A percentile compares a stretch with the other conserved stretches of the same genome.
phyloP scores from a whole-genome alignment of 345 rosid genomes.

The Gynandropsis gynandra region DNA sequence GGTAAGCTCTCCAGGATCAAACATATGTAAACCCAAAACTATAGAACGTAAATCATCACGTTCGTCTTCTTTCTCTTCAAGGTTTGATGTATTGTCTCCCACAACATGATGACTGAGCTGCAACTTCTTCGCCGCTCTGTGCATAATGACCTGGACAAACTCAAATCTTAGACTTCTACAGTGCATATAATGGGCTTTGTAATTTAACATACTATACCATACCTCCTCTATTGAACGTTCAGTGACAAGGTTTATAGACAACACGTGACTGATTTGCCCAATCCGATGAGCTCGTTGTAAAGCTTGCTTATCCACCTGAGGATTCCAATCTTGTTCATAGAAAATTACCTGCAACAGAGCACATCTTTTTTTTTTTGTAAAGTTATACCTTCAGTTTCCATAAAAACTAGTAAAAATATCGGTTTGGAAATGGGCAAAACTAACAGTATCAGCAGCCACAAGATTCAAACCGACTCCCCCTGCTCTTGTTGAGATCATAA shows the following conservation, averaged over 20 bases:
- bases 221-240: conserved; percentile 73
- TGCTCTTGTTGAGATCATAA: conserved; percentile 90
- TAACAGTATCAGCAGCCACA: conserved; percentile 85
- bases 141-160: conserved; percentile 57
- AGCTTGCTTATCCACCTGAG: conserved; percentile 92
- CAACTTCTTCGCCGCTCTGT: conserved; percentile 72
- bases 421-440: conserved; percentile 17
- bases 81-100: conserved; percentile 38
- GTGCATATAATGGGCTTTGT: conserved; percentile 4
- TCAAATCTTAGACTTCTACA: conserved; percentile 8
- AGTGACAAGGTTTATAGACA: conserved; percentile 73
- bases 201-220: conserved; percentile 10
- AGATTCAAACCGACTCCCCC: conserved; percentile 97
- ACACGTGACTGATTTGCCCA: conserved; percentile 80
- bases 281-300: conserved; percentile 89
- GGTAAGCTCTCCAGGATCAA: conserved; percentile 44
- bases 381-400: background rate
- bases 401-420: background rate
- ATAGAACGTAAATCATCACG: conserved; percentile 57
- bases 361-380: background rate
- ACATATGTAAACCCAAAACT: conserved; percentile 63
- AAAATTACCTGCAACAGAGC: conserved; percentile 53
- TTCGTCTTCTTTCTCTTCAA: conserved; percentile 46
- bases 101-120: conserved; percentile 70
- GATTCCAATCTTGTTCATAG: conserved; percentile 97